phyloP scores from a whole-genome alignment of 768 basidiomycete genomes.

The Austroboletus eburneus region DNA sequence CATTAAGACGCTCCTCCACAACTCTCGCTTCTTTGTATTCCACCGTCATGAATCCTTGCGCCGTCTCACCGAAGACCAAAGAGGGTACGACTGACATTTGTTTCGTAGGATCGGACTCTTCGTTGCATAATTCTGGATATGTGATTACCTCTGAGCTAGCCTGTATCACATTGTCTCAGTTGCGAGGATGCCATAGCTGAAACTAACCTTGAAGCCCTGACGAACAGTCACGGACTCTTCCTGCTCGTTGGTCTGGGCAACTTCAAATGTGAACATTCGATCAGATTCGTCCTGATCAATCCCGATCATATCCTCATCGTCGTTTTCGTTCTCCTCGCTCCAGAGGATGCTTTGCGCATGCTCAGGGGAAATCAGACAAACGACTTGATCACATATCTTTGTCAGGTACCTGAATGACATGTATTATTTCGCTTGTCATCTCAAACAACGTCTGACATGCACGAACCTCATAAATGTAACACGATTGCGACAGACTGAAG shows the following conservation, averaged over 20 bases:
- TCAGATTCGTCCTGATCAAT: conserved; percentile 40
- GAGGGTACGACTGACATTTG: conserved; percentile 17
- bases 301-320: conserved; percentile 19
- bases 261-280: conserved; percentile 50
- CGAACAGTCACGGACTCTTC: conserved; percentile 44
- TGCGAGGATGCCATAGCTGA: background rate
- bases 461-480: conserved; percentile 58
- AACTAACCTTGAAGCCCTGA: conserved; percentile 42
- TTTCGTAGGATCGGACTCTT: conserved; percentile 5
- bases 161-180: background rate
- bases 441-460: too few species aligned
- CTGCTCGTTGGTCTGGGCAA: conserved; percentile 51
- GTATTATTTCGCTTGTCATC: background rate
- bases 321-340: conserved; percentile 30
- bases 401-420: conserved; percentile 46
- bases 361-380: conserved; percentile 46
- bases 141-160: conserved; percentile 11
- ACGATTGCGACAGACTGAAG: conserved; percentile 47
- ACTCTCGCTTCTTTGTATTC: conserved; percentile 16
- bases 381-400: conserved; percentile 53
- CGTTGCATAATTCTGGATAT: conserved; percentile 4
- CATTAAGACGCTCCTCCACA: background rate
- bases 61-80: conserved; percentile 38
- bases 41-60: conserved; percentile 38
- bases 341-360: conserved; percentile 45